Base-by-base conservation (phyloP, 345 rosid genomes). In the Stellera chamaejasme region DNA sequence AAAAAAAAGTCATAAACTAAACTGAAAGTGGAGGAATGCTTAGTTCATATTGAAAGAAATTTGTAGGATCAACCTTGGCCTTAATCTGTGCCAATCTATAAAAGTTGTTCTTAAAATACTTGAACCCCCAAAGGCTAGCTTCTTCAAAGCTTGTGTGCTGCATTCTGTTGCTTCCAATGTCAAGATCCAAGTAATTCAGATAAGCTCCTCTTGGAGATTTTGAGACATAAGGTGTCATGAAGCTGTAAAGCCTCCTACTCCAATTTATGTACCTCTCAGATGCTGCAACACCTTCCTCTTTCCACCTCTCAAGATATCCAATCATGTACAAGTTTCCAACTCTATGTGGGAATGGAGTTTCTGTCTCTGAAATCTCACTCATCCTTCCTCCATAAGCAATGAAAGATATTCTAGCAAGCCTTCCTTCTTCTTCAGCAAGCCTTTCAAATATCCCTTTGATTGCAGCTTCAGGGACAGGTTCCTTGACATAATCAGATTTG, bases 401-500 rank as follows among this genome's bases (percentile, higher is more conserved):
- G 0, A 32, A 53, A 12, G 11, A 15, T 1, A 53, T 7, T 0
- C 16, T 25, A 10, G 16, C 19, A 11, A 19, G 0, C 42, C 56
- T 23, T 12, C 23, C 43, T 1, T 53, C 12, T 9, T 2, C 5
- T 28, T 53, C 42, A 53, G 13, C 8, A 12, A 53, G 10, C 56
- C 44, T 32, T 32, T 14, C 3, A 42, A 42, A 53, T 53, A 53
- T 3, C 10, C 56, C 44, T 32, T 28, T 23, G 14, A 53, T 13
- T 53, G 56, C 56, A 32, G 43, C 9, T 7, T 52, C 39, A 7
- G 55, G 43, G 10, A 52, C 39, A 0, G 55, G 55, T 13, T 52
- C 42, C 43, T 53, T 32, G 11, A 32, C 56, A 32, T 53, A 53
- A 8, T 53, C 56, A 13, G 56, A 53, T 53, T 53, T 53, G 10